Evolutionary conservation across 192 early-diverging fungal species (phyloP).

Genomic region (Diversispora epigaea): DNA sequence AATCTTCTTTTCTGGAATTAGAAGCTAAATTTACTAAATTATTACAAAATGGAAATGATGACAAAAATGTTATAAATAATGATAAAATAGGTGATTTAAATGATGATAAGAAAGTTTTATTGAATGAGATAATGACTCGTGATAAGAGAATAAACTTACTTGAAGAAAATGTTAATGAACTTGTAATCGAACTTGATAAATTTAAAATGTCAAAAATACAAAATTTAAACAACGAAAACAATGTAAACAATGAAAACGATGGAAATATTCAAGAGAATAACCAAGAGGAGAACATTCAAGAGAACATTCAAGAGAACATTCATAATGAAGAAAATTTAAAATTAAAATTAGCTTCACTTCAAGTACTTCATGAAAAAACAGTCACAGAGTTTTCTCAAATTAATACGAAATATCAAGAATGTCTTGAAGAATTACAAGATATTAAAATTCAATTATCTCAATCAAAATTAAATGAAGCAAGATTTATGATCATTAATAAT

Average conservation of each 20-base stretch:
- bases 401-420: constrained; percentile 11
- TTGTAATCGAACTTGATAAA: background rate
- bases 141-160: background rate
- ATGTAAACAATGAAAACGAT: background rate
- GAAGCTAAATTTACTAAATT: no score
- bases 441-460: background rate
- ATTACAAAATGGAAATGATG: no score
- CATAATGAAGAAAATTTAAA: background rate
- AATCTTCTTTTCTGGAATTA: no score
- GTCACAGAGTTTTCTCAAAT: background rate
- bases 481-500: background rate
- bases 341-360: constrained; percentile 7
- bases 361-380: background rate
- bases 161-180: constrained; percentile 8
- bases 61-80: no score
- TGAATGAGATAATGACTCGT: background rate
- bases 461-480: background rate
- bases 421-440: constrained; percentile 16
- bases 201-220: background rate
- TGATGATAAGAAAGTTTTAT: background rate
- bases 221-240: background rate
- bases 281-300: background rate
- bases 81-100: no score
- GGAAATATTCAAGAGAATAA: background rate
- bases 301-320: background rate